A percentile compares a stretch with the other conserved stretches of the same genome.
Evolutionary conservation across 1,139 yeast genomes (phyloP).

Genomic region (Geotrichum macrosporum): DNA sequence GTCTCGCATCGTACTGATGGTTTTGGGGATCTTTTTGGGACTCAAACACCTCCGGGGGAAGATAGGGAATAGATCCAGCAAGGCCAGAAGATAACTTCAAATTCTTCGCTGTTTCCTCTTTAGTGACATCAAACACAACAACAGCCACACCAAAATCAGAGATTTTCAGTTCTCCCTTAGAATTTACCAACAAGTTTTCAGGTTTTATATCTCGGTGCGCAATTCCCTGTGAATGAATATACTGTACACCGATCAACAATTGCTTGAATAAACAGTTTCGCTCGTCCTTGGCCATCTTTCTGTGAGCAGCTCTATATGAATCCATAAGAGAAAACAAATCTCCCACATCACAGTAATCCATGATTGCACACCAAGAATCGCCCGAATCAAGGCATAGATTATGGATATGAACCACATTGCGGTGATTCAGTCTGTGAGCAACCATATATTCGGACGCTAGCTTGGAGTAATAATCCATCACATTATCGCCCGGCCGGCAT

Average conservation of each 20-base stretch:
- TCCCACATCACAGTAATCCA: constrained; percentile 74
- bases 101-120: constrained; percentile 16
- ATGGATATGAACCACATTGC: constrained; percentile 62
- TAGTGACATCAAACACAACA: constrained; percentile 19
- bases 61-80: constrained; percentile 76
- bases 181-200: constrained; percentile 61
- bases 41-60: constrained; percentile 76
- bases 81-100: constrained; percentile 20
- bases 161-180: constrained; percentile 64
- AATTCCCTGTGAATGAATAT: constrained; percentile 66
- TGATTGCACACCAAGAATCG: constrained; percentile 55
- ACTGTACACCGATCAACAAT: constrained; percentile 66
- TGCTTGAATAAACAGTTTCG: constrained; percentile 63
- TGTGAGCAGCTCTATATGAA: constrained; percentile 34
- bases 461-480: constrained; percentile 59
- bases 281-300: constrained; percentile 40
- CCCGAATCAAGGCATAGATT: constrained; percentile 45
- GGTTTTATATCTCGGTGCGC: constrained; percentile 74
- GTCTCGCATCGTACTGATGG: constrained; percentile 67
- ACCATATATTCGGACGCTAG: constrained; percentile 75
- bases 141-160: constrained; percentile 52
- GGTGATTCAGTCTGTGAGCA: constrained; percentile 63
- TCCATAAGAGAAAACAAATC: constrained; percentile 58
- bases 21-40: constrained; percentile 29
- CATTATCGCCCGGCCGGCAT: constrained; percentile 43